These are phyloP conservation scores for Fusarium nelsonii DNA, from an alignment of 2,329 filamentous ascomycete species.

Conservation along the genomic window DNA sequence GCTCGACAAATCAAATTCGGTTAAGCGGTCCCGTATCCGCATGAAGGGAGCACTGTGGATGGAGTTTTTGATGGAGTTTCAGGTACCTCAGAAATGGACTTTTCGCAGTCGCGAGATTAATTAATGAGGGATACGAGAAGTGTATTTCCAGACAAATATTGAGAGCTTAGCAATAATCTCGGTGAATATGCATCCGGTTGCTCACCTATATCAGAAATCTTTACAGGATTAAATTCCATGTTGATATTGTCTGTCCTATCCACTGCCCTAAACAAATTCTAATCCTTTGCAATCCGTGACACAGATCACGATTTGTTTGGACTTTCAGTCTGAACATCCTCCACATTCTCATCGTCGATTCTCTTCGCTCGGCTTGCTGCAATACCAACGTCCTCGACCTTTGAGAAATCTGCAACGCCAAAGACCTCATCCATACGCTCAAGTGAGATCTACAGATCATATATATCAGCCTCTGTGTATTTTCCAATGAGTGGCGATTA, in stretches of 20 bases:
- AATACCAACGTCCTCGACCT: slow-evolving; percentile 28
- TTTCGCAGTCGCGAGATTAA: background rate
- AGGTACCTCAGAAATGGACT: background rate
- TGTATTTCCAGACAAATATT: background rate
- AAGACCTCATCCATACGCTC: slow-evolving; percentile 40
- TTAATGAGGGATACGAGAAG: background rate
- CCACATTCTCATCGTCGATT: slow-evolving; percentile 31
- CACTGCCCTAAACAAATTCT: background rate
- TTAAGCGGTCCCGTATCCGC: background rate
- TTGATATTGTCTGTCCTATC: background rate
- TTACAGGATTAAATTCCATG: too few relatives aligned
- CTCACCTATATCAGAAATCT: too few relatives aligned
- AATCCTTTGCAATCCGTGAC: background rate
- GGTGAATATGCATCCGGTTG: background rate
- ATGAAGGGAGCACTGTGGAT: background rate
- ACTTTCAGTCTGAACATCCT: slow-evolving; percentile 3
- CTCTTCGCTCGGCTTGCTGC: slow-evolving; percentile 19
- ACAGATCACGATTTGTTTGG: background rate
- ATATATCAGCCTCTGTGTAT: background rate
- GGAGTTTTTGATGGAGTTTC: background rate
- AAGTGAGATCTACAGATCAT: slow-evolving; percentile 24
- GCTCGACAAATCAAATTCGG: background rate
- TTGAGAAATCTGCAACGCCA: slow-evolving; percentile 34
- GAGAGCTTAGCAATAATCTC: too few relatives aligned
- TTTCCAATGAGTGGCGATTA: background rate